Evolutionary conservation across 169 alveolate genomes (phyloP), one percentile per base, ranked within the genome.

Genomic region (Babesia ovis): DNA sequence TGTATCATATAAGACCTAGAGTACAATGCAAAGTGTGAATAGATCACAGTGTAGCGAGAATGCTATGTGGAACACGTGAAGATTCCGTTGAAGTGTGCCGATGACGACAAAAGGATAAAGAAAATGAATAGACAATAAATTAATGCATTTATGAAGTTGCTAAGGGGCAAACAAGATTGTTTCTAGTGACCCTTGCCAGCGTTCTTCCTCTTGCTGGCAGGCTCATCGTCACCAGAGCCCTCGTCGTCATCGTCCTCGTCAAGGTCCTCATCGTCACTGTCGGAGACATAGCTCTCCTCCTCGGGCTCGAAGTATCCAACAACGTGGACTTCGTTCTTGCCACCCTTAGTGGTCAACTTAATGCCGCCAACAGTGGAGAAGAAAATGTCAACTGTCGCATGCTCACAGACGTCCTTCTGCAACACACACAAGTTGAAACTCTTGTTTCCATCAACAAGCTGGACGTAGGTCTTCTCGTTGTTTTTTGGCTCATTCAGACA

Each of bases 261-360:
- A 14, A 85, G 69, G 59, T 85, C 91, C 31, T 91, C 96, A 1
- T 92, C 97, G 0, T 87, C 96, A 37, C 88, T 87, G 41, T 85
- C 95, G n/a, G 85, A 72, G 34, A 81, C 57, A 62, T 59, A 70
- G 48, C 83, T 53, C 60, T 70, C 84, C 55, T 72, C 89, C 14
- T 90, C 95, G 11, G 95, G 95, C 72, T 93, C 97, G 75, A 90
- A 93, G 70, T 90, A 93, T 11, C 97, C 97, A 41, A 91, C 85
- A 42, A 93, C 71, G 79, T 93, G 96, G 6, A 93, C 97, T 68
- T 93, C 96, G 83, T 91, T 91, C 73, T 80, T 83, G 42, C 94
- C 96, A 6, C 96, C 95, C 85, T 90, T 92, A 0, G 93, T 80
- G 46, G 91, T 77, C 34, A 93, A 64, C 64, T 90, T 85, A 31